These are phyloP conservation scores for Phytopythium montanum DNA, from an alignment of 352 stramenopile species.

Conservation along the genomic window DNA sequence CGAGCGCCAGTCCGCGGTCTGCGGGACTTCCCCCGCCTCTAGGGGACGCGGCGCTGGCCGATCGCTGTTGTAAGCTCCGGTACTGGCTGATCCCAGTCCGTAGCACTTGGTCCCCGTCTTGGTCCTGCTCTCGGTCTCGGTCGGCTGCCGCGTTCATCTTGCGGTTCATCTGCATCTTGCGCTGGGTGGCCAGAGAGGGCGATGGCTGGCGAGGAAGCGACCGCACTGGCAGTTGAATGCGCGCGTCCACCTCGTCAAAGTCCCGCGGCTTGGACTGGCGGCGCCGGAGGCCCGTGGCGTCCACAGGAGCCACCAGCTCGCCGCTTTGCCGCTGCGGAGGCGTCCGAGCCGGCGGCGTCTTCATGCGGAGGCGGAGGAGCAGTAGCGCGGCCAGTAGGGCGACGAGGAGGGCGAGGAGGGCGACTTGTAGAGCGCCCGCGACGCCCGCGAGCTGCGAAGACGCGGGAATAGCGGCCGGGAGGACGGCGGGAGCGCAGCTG, in stretches of 20 bases:
- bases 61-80: conserved; percentile 39
- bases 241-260: conserved; percentile 59
- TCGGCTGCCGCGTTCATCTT: conserved; percentile 21
- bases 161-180: conserved; percentile 47
- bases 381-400: too few relatives aligned
- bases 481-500: neutral
- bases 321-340: neutral
- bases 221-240: conserved; percentile 65
- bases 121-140: conserved; percentile 22
- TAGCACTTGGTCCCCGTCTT: conserved; percentile 32
- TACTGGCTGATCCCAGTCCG: conserved; percentile 69
- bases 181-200: conserved; percentile 17
- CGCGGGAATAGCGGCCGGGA: neutral
- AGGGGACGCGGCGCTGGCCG: conserved; percentile 4
- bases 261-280: conserved; percentile 1
- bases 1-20: conserved; percentile 38
- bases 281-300: conserved; percentile 12
- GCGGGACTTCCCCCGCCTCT: conserved; percentile 9
- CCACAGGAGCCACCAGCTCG: conserved; percentile 17
- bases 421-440: neutral
- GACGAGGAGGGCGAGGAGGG: neutral
- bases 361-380: too few relatives aligned
- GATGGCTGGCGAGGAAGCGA: neutral
- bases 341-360: neutral
- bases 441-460: neutral